Evolutionary conservation across 257 asterid genomes (phyloP), one percentile per base, ranked within the genome.

Genomic region (Knoxia roxburghii): DNA sequence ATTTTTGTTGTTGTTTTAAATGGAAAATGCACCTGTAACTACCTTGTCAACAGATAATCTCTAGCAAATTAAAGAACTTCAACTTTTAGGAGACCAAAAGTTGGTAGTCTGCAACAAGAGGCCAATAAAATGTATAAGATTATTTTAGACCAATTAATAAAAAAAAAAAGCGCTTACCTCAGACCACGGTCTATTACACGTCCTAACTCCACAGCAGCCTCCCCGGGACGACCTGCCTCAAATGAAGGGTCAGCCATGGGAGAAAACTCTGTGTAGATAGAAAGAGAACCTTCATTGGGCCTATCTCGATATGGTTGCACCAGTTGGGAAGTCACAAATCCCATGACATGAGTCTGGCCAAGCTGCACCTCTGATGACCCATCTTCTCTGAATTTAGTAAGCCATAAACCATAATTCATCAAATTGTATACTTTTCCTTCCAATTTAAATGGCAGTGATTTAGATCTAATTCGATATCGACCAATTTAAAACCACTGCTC

Each of bases 231-330:
- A 23, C 97, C 99, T 26, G 75, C 73, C 84, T 94, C 99, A 75
- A 90, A 94, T 14, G 90, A 84, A 71, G 96, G 99, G 78, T 94
- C 99, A 14, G 97, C 99, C 99, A 94, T 90, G 24, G 99, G 99
- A 67, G 99, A 94, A 78, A 94, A 90, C 76, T 94, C 99, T 1
- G 95, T 84, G 77, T 77, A 94, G 48, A 94, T 80, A 49, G 97
- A 75, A 76, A 94, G 95, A 40, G 75, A 73, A 52, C 99, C 99
- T 82, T 90, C 99, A 65, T 83, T 90, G 35, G 96, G 96, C 67
- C 96, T 87, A 75, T 94, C 99, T 37, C 88, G 77, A 73, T 84
- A 94, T 71, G 99, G 99, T 63, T 90, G 95, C 83, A 82, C 96
- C 75, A 94, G 81, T 70, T 90, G 92, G 63, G 91, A 83, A 46